phyloP scores from a whole-genome alignment of 108 stramenopile genomes.

The Skeletonema grethae region DNA sequence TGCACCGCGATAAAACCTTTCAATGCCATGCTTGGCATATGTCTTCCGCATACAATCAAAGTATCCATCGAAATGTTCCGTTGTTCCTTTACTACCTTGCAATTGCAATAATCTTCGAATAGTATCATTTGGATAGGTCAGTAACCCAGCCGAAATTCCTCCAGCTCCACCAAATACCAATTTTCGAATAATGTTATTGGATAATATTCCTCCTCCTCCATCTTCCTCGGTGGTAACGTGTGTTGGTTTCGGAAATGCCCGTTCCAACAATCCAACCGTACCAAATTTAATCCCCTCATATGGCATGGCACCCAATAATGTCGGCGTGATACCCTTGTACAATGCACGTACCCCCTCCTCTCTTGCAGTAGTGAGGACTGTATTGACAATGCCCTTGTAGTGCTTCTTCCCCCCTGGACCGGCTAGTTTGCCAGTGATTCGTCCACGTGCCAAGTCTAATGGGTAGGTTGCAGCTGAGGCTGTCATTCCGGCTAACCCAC shows the following conservation, averaged over 20 bases:
- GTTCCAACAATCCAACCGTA: constrained; percentile 85
- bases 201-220: not conserved
- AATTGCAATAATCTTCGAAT: constrained; percentile 84
- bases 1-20: constrained; percentile 79
- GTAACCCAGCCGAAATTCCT: constrained; percentile 76
- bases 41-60: constrained; percentile 79
- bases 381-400: constrained; percentile 79
- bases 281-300: constrained; percentile 94
- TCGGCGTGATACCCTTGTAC: constrained; percentile 83
- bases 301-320: constrained; percentile 84
- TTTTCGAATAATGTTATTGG: constrained; percentile 57
- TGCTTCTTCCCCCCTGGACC: constrained; percentile 52
- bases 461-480: constrained; percentile 86
- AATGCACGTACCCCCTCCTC: constrained; percentile 83
- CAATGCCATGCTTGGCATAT: constrained; percentile 64
- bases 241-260: constrained; percentile 51
- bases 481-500: constrained; percentile 85
- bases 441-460: constrained; percentile 84
- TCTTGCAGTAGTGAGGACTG: constrained; percentile 65
- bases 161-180: constrained; percentile 83
- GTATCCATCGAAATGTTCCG: constrained; percentile 70
- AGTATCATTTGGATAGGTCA: constrained; percentile 93
- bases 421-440: constrained; percentile 84
- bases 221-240: constrained; percentile 2
- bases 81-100: constrained; percentile 85